Evolutionary conservation across 306 rosid species (phyloP), one percentile per base, ranked within the genome.

Genomic region (Styphnolobium japonicum): DNA sequence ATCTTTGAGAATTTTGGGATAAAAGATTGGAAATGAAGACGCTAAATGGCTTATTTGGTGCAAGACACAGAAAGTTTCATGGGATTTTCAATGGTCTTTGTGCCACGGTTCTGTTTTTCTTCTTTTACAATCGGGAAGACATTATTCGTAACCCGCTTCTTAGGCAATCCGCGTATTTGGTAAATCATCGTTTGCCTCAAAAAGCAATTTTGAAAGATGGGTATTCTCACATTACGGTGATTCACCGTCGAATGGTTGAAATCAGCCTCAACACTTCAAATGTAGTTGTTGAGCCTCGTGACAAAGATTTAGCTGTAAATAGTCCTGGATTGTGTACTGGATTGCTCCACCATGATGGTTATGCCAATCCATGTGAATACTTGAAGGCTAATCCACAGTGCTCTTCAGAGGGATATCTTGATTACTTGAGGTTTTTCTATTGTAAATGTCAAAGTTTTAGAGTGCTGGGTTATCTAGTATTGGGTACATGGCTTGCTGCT

Each of bases 341-440:
- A n/a, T 85, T 96, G 79, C 52, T 58, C 25, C 66, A 68, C 6
- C 90, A 87, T 63, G 71, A 46, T 49, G 96, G 94, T 79, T 90
- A 80, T 76, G 49, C 22, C 7, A 91, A 79, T 77, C 61, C 73
- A 14, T 96, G 99, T 67, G 97, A 91, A 52, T 93, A 77, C 81
- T 86, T 96, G 76, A 87, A 84, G 83, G 93, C 87, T 2, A 88
- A 96, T 86, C 93, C 98, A 11, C 88, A 88, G 73, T 96, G 99
- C 49, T 75, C 82, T 71, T 80, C 98, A 1, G 97, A 90, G 3
- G 97, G 98, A 18, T 89, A 81, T 67, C 39, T 96, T 77, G 87
- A 91, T 86, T 93, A 96, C 88, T 58, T 88, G 40, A 40, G 71
- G 52, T 91, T 96, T 80, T 85, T 96, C 71, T 96, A 89, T 84